Conservation (phyloP, 257 asterid species). For the Asclepias syriaca region DNA sequence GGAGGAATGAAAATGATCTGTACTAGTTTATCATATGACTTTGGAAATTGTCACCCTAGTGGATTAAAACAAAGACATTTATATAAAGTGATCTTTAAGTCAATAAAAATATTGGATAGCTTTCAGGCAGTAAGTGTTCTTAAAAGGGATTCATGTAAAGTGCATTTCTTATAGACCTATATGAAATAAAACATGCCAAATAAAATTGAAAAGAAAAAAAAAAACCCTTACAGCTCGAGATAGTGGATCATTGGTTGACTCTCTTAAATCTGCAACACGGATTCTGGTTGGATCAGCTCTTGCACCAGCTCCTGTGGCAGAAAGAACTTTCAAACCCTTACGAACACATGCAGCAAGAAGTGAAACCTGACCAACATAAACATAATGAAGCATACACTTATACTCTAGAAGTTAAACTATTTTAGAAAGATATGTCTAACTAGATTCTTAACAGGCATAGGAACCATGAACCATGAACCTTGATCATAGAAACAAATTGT, state of each 20-base stretch:
- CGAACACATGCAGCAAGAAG: slow-evolving; percentile 95
- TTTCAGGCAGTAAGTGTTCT: neutral
- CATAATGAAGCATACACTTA: slow-evolving; percentile 16
- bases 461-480: slow-evolving; percentile 4
- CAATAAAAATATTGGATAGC: neutral
- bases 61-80: neutral
- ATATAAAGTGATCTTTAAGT: neutral
- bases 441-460: slow-evolving; percentile 1
- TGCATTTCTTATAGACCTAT: neutral
- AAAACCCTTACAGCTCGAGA: slow-evolving; percentile 69
- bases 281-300: slow-evolving; percentile 97
- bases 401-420: slow-evolving; percentile 6
- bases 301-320: slow-evolving; percentile 99
- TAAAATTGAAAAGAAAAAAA: neutral
- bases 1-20: neutral
- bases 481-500: neutral
- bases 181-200: neutral
- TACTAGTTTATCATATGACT: neutral
- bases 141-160: neutral
- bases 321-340: slow-evolving; percentile 87
- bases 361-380: slow-evolving; percentile 49
- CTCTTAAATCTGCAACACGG: slow-evolving; percentile 90
- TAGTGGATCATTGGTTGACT: slow-evolving; percentile 90
- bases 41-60: neutral
- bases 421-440: neutral